A percentile compares a stretch with the other conserved stretches of the same genome.
These are phyloP conservation scores for Scenedesmus sp. DNA, from an alignment of 163 green algal species.

Conservation along the genomic window DNA sequence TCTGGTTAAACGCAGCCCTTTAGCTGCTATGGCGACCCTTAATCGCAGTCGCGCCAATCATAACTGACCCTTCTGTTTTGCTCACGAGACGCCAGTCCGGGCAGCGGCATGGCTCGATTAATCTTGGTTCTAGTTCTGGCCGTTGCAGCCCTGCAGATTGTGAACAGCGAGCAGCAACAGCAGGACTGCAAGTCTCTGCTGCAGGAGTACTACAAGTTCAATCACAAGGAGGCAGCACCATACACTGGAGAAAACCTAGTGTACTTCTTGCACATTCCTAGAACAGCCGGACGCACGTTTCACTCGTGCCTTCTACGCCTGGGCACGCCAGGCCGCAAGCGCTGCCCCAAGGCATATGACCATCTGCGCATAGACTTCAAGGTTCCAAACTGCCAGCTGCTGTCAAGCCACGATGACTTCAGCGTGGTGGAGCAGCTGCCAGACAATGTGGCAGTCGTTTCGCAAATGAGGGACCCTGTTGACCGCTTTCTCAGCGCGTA, in stretches of 20 bases:
- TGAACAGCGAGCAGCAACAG: conserved; percentile 10
- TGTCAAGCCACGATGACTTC: conserved; percentile 96
- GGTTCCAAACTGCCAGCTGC: conserved; percentile 78
- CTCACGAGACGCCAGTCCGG: background rate
- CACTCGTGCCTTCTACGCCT: conserved; percentile 90
- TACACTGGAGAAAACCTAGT: conserved; percentile 62
- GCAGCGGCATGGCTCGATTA: background rate
- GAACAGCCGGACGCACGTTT: conserved; percentile 95
- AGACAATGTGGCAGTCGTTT: conserved; percentile 74
- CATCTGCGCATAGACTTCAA: conserved; percentile 81
- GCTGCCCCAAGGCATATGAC: conserved; percentile 90
- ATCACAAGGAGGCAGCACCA: conserved; percentile 40
- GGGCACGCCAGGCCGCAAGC: conserved; percentile 65
- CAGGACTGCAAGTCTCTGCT: conserved; percentile 36
- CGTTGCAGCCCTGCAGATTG: background rate
- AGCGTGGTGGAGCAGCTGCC: conserved; percentile 81
- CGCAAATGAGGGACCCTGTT: conserved; percentile 91
- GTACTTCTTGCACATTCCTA: conserved; percentile 92
- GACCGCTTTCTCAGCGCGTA: conserved; percentile 93
- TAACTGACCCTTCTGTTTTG: conserved; percentile 8
- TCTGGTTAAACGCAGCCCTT: background rate
- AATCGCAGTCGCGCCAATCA: background rate
- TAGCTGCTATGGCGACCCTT: background rate
- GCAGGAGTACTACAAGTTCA: conserved; percentile 49
- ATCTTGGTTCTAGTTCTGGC: background rate